A percentile compares a stretch with the other conserved stretches of the same genome.
phyloP scores from a whole-genome alignment of 768 basidiomycete species.

The Trametes coccinea region DNA sequence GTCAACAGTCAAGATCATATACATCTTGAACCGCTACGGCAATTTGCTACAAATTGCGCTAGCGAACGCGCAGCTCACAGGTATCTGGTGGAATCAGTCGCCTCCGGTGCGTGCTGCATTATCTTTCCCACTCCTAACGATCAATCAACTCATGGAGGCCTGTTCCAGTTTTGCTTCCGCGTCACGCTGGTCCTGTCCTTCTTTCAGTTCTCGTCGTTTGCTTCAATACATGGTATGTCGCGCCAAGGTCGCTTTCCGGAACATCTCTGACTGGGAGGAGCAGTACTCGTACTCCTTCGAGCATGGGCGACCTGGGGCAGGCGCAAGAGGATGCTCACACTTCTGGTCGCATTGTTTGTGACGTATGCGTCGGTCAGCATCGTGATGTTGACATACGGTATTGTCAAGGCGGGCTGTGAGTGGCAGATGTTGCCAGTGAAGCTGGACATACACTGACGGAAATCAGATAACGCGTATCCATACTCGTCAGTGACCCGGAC shows the following conservation, averaged over 20 bases:
- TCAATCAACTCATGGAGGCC: background rate
- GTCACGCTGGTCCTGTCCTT: conserved; percentile 4
- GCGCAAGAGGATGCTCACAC: conserved; percentile 4
- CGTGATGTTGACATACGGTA: conserved; percentile 7
- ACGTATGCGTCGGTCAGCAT: conserved; percentile 8
- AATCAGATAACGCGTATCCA: conserved; percentile 1
- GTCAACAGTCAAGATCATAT: conserved; percentile 21
- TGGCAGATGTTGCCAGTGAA: background rate
- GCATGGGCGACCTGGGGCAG: conserved; percentile 23
- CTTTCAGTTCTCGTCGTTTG: conserved; percentile 12
- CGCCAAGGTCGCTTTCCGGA: background rate
- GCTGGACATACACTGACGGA: background rate
- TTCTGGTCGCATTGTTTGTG: conserved; percentile 9
- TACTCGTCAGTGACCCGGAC: conserved; percentile 1
- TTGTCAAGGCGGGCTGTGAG: conserved; percentile 10
- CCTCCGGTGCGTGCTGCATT: background rate
- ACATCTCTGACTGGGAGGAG: too few species aligned
- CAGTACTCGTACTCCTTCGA: conserved; percentile 20
- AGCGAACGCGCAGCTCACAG: conserved; percentile 7
- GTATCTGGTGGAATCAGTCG: conserved; percentile 9
- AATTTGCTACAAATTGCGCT: conserved; percentile 8
- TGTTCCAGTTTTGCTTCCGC: conserved; percentile 14
- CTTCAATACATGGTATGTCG: conserved; percentile 15
- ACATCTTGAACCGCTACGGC: conserved; percentile 21
- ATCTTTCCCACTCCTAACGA: background rate